Percentiles rank a stretch among this genome's conserved stretches.
phyloP scores from a whole-genome alignment of 306 rosid genomes.

The Cucurbita ficifolia region DNA sequence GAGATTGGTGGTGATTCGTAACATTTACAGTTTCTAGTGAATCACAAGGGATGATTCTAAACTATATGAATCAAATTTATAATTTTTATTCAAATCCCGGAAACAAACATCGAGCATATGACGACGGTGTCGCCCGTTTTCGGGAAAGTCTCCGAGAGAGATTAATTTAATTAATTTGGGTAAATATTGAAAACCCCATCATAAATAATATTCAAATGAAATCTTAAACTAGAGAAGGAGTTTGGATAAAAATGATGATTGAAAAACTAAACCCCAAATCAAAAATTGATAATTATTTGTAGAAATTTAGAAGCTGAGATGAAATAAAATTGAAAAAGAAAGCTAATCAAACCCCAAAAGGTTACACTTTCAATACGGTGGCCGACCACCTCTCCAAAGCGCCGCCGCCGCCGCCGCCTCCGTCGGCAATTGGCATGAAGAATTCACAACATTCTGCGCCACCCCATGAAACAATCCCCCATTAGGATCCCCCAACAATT shows the following conservation, averaged over 20 bases:
- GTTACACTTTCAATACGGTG: constrained; percentile 37
- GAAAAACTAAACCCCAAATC: neutral
- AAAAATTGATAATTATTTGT: neutral
- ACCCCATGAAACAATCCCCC: constrained; percentile 48
- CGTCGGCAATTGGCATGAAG: constrained; percentile 52
- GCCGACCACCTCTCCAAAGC: constrained; percentile 57
- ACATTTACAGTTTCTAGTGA: too few species aligned
- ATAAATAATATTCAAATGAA: neutral
- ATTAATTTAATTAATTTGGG: neutral
- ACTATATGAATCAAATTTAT: neutral
- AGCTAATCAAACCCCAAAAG: constrained; percentile 2
- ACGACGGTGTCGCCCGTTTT: too few species aligned
- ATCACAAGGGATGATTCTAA: too few species aligned
- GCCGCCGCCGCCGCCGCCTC: constrained; percentile 23
- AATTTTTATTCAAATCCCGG: too few species aligned
- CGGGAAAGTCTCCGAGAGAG: too few species aligned
- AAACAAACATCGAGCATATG: too few species aligned
- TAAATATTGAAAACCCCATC: neutral
- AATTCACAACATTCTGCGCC: constrained; percentile 69
- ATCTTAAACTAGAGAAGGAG: neutral
- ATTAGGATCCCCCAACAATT: constrained; percentile 42
- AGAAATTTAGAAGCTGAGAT: neutral
- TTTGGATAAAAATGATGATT: neutral
- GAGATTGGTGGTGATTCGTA: too few species aligned
- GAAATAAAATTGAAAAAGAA: neutral